Evolutionary conservation across 1,139 yeast genomes (phyloP).

Genomic region (Candida sojae): DNA sequence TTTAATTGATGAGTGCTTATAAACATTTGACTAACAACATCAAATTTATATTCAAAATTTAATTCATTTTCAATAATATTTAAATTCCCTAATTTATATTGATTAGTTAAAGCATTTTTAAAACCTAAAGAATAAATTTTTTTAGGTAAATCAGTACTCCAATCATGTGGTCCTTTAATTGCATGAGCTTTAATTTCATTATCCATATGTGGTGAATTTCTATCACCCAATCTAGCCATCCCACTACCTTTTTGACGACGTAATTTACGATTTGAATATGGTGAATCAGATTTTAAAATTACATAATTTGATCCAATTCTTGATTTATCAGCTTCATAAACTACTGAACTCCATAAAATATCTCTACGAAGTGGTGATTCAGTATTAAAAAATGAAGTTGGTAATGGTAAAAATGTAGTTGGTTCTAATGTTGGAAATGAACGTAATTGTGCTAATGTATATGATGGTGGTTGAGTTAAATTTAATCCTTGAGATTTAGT

Average conservation of each 20-base stretch:
- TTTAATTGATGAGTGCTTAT: conserved; percentile 52
- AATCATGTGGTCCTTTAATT: conserved; percentile 86
- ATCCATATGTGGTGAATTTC: conserved; percentile 88
- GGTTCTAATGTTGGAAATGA: conserved; percentile 92
- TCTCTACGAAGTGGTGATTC: conserved; percentile 85
- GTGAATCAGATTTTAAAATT: conserved; percentile 82
- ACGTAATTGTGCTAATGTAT: conserved; percentile 79
- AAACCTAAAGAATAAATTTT: conserved; percentile 76
- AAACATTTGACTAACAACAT: conserved; percentile 43
- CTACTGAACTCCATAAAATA: conserved; percentile 90
- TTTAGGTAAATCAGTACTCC: conserved; percentile 77
- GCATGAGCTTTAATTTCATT: conserved; percentile 93
- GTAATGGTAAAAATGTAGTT: conserved; percentile 70
- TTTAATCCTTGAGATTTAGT: conserved; percentile 19
- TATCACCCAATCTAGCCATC: conserved; percentile 94
- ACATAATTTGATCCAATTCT: conserved; percentile 91
- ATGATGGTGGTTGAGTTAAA: conserved; percentile 59
- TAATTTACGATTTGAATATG: conserved; percentile 80
- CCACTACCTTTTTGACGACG: conserved; percentile 94
- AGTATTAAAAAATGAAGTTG: conserved; percentile 53
- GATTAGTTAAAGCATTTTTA: conserved; percentile 78
- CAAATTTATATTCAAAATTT: conserved; percentile 17
- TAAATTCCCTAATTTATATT: conserved; percentile 73
- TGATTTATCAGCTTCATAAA: conserved; percentile 84
- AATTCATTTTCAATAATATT: conserved; percentile 57